Evolutionary conservation across 2,329 filamentous ascomycete genomes (phyloP).

Genomic region (Trichophyton benhamiae): DNA sequence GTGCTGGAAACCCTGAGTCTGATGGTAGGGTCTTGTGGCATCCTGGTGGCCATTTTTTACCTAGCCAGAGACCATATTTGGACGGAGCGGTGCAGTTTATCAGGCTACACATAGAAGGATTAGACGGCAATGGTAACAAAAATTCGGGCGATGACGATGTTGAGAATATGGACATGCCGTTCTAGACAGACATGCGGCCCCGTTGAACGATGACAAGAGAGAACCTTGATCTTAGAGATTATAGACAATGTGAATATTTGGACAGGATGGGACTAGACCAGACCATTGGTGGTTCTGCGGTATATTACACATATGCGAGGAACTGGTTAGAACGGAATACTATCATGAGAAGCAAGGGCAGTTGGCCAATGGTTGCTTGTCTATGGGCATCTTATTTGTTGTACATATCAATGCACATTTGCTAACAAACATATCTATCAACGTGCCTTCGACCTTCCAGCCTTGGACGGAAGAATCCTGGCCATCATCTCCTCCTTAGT

Average conservation of each 20-base stretch:
- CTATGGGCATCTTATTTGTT: slow-evolving; percentile 1
- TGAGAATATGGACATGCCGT: slow-evolving; percentile 58
- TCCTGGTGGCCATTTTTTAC: slow-evolving; percentile 84
- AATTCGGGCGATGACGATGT: slow-evolving; percentile 40
- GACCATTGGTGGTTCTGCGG: not conserved
- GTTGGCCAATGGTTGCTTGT: not conserved
- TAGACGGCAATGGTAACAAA: slow-evolving; percentile 24
- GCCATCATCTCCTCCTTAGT: slow-evolving; percentile 99
- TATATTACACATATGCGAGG: not conserved
- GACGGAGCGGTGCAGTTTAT: slow-evolving; percentile 65
- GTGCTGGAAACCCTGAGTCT: slow-evolving; percentile 41
- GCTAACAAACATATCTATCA: not conserved
- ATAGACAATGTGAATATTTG: slow-evolving; percentile 1
- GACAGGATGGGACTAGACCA: not conserved
- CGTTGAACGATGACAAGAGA: not conserved
- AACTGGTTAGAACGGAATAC: not conserved
- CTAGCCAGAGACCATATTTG: slow-evolving; percentile 67
- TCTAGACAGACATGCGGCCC: slow-evolving; percentile 28
- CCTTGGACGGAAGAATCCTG: slow-evolving; percentile 59
- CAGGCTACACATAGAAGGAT: slow-evolving; percentile 37
- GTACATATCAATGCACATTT: not conserved
- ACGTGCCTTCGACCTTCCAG: slow-evolving; percentile 14
- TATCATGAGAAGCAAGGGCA: not conserved
- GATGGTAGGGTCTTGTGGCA: slow-evolving; percentile 52
- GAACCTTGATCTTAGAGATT: not conserved